phyloP scores from a whole-genome alignment of 2,329 filamentous ascomycete genomes.

The Talaromyces albobiverticillius region DNA sequence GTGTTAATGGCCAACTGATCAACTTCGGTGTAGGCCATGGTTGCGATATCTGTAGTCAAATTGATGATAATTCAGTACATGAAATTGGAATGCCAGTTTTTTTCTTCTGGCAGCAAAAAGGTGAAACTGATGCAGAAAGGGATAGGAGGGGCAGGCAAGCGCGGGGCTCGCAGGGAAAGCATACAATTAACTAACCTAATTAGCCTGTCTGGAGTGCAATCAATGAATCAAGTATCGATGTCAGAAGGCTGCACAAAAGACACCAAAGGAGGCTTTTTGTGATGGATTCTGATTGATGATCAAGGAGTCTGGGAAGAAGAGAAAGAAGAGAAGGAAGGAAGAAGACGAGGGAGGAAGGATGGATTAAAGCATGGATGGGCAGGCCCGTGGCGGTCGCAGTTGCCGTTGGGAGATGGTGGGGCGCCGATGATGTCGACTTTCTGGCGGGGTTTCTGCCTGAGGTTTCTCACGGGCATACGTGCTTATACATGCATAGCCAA shows the following conservation, averaged over 20 bases:
- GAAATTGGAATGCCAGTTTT: too few relatives aligned
- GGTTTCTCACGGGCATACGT: background rate
- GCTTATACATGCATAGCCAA: too few relatives aligned
- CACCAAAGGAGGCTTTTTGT: constrained; percentile 5
- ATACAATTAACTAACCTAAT: constrained; percentile 4
- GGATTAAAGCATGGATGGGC: background rate
- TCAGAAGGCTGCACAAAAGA: constrained; percentile 9
- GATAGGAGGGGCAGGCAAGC: background rate
- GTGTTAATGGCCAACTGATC: constrained; percentile 96
- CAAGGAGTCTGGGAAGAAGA: constrained; percentile 6
- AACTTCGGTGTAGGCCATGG: constrained; percentile 83
- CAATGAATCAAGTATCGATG: background rate
- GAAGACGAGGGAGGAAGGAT: constrained; percentile 14
- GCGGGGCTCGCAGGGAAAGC: constrained; percentile 5
- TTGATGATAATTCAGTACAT: background rate
- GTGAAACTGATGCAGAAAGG: background rate
- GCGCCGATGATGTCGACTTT: constrained; percentile 19
- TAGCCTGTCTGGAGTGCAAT: background rate
- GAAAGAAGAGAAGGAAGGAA: constrained; percentile 16
- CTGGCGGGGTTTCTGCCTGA: constrained; percentile 26
- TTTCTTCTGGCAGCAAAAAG: too few relatives aligned
- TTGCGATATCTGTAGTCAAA: constrained; percentile 40
- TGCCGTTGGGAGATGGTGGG: constrained; percentile 13
- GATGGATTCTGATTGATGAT: constrained; percentile 8
- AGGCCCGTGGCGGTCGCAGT: constrained; percentile 11